Conservation (phyloP, 1,284 basidiomycete genomes). For the Hemileia vastatrix region DNA sequence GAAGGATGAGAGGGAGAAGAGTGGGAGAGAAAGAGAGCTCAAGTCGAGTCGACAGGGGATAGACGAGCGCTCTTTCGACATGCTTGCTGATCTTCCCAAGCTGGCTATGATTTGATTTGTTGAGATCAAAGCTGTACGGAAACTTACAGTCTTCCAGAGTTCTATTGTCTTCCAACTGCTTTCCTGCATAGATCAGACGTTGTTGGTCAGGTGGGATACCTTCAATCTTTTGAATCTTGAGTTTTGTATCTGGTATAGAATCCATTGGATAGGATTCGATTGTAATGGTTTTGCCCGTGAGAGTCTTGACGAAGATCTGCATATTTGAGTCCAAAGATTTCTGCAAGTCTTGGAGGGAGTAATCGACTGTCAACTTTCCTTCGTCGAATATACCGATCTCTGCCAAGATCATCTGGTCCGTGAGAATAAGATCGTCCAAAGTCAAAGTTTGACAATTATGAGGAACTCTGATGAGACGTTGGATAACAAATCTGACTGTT, state of each 20-base stretch:
- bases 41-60: background rate
- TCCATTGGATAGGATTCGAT: background rate
- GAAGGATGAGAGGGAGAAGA: no score
- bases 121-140: background rate
- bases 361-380: no score
- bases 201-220: slow-evolving; percentile 91
- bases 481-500: no score
- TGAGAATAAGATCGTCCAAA: no score
- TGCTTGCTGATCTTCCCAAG: background rate
- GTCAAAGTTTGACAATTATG: no score
- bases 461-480: no score
- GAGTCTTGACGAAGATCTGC: slow-evolving; percentile 22
- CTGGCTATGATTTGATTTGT: background rate
- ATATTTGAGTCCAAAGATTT: background rate
- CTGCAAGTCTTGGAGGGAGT: no score
- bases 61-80: background rate
- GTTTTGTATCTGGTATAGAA: slow-evolving; percentile 9
- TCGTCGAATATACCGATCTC: no score
- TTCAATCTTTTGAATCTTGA: slow-evolving; percentile 52
- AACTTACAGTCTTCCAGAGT: slow-evolving; percentile 47
- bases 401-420: no score
- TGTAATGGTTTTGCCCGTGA: slow-evolving; percentile 7
- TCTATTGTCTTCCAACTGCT: slow-evolving; percentile 48
- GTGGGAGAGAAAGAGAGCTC: background rate
- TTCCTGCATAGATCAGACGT: slow-evolving; percentile 67